A percentile compares a stretch with the other conserved stretches of the same genome.
Conservation (phyloP, 2,329 filamentous ascomycete species). For the Fusarium devonianum region DNA sequence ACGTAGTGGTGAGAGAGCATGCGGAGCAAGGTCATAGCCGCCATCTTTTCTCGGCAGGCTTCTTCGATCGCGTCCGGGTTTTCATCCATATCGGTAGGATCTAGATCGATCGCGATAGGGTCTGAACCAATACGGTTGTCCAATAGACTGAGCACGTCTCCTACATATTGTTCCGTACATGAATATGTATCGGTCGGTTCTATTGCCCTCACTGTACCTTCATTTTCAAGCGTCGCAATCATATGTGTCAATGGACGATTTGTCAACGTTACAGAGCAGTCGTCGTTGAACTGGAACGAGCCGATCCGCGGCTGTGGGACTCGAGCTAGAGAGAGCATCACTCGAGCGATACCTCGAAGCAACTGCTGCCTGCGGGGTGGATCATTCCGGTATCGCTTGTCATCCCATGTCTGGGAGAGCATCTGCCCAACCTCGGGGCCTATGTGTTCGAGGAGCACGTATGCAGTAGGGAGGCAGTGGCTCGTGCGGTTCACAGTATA, state of each 20-base stretch:
- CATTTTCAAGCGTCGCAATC: constrained; percentile 45
- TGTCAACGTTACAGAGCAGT: constrained; percentile 42
- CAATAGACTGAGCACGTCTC: no score
- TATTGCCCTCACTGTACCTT: constrained; percentile 43
- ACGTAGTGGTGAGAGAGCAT: neutral
- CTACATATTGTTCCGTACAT: constrained; percentile 36
- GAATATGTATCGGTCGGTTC: constrained; percentile 41
- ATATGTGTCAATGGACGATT: constrained; percentile 44
- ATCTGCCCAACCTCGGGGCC: constrained; percentile 35
- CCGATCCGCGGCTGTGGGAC: constrained; percentile 43
- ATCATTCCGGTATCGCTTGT: constrained; percentile 17
- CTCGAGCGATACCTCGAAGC: constrained; percentile 40
- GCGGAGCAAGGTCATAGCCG: neutral
- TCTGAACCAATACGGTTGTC: no score
- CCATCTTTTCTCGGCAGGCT: constrained; percentile 2
- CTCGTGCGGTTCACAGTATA: constrained; percentile 14
- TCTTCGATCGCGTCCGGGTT: neutral
- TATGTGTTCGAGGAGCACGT: constrained; percentile 41
- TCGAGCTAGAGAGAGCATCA: constrained; percentile 42
- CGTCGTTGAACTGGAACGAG: constrained; percentile 42
- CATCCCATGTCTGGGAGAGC: constrained; percentile 40
- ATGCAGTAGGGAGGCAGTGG: constrained; percentile 25
- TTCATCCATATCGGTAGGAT: no score
- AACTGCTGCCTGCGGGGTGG: constrained; percentile 30
- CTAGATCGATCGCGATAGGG: no score